Conservation (phyloP, 306 rosid genomes). For the Gastrolobium bilobum region DNA sequence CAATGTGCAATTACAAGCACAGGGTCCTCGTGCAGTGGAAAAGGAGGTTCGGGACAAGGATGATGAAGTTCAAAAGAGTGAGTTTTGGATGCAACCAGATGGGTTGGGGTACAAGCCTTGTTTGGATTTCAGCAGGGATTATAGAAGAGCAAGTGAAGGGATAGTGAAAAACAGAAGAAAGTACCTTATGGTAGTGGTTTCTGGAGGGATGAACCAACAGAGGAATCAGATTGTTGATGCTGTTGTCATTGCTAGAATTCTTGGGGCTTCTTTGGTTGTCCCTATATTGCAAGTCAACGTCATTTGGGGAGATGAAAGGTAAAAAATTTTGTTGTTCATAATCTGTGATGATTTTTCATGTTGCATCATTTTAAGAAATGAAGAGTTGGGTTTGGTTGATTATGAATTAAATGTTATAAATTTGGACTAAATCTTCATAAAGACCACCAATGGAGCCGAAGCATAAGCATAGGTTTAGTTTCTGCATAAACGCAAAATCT, state of each 20-base stretch:
- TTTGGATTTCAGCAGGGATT: conserved; percentile 71
- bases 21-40: conserved; percentile 41
- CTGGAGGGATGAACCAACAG: conserved; percentile 98
- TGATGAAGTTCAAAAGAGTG: conserved; percentile 40
- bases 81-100: conserved; percentile 92
- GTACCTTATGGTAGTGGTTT: conserved; percentile 90
- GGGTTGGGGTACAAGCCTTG: conserved; percentile 89
- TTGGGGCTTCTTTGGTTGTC: conserved; percentile 92
- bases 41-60: not conserved
- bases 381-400: conserved; percentile 10
- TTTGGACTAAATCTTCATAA: conserved; percentile 24
- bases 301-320: conserved; percentile 99
- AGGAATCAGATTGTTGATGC: conserved; percentile 99
- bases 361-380: not conserved
- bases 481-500: not conserved
- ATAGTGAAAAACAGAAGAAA: conserved; percentile 67
- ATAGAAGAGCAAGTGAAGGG: conserved; percentile 62
- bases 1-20: conserved; percentile 50
- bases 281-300: conserved; percentile 95
- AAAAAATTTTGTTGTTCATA: conserved; percentile 23
- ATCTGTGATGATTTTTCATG: not conserved
- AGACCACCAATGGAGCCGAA: not conserved
- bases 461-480: not conserved
- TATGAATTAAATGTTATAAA: not conserved
- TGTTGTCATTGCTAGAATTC: conserved; percentile 94